Evolutionary conservation across 23 red algal genomes (phyloP), one percentile per base, ranked within the genome.

Genomic region (Gracilaria gracilis): DNA sequence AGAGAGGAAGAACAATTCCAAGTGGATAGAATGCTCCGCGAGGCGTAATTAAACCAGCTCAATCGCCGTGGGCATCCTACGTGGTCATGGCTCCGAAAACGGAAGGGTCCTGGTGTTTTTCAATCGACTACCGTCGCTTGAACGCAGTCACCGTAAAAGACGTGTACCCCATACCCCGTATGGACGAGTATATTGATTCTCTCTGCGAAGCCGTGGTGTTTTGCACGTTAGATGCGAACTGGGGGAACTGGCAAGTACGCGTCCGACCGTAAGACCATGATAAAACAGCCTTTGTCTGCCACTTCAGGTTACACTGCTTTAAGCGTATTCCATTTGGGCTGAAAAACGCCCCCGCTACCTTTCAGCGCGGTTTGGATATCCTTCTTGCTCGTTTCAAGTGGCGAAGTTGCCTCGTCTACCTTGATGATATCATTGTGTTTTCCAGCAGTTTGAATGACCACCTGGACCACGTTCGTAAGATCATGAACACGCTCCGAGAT

Each of bases 381-480:
- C n/a, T 48, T 0, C 11, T 59, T 17, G 39, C 85, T 35, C 39
- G 23, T 6, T 36, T 48, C 11, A 75, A 76, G 28, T 88, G 85
- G 85, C 12, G 61, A 58, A 57, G 21, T 20, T 88, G 85, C 67
- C 47, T 50, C 17, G 85, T 88, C n/a, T 88, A 88, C 46, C 54
- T 88, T 5, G 85, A 88, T 27, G 67, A 76, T 46, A 61, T 88
- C 37, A 74, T 78, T 11, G 54, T 88, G 0, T 88, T 88, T 40
- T 73, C 61, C 14, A 70, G 27, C 14, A 73, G 15, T 32, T 74
- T 71, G 25, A 61, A 87, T n/a, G 65, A 87, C 16, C 83, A 87
- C 44, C 1, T 71, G 12, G 0, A 21, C 15, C 83, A 74, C 2
- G 83, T 87, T 34, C n/a, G 72, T 0, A 36, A 87, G 37, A 40